Conservation (phyloP, 73 alveolate genomes). For the Symbiodinium pilosum region DNA sequence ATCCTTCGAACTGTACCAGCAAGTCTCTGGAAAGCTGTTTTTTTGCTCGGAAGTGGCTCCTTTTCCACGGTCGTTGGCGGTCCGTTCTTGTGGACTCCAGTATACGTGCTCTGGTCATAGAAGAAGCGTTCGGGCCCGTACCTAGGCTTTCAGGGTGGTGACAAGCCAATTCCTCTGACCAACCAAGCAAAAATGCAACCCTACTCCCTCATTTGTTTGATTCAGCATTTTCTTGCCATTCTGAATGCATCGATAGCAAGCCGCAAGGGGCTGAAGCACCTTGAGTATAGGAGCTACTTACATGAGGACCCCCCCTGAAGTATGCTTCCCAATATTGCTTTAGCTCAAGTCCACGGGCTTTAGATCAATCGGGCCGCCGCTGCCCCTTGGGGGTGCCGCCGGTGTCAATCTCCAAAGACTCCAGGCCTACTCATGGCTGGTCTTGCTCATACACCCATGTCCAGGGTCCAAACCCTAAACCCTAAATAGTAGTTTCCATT, state of each 20-base stretch:
- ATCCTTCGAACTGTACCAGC: background rate
- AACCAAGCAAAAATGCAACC: too few species aligned
- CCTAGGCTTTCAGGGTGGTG: too few species aligned
- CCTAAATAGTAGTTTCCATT: too few species aligned
- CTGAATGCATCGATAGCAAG: too few species aligned
- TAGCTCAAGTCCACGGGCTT: background rate
- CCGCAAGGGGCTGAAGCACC: too few species aligned
- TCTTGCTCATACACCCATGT: too few species aligned
- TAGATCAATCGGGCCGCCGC: background rate
- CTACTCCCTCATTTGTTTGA: too few species aligned
- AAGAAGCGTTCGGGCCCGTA: slow-evolving; percentile 84
- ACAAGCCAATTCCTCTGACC: too few species aligned
- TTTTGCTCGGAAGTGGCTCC: too few species aligned
- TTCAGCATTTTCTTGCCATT: too few species aligned
- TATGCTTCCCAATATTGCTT: background rate
- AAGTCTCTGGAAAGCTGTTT: background rate
- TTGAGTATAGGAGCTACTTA: background rate
- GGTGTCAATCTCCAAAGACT: background rate
- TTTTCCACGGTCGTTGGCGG: slow-evolving; percentile 69
- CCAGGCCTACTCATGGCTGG: too few species aligned
- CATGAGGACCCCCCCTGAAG: background rate
- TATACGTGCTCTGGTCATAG: slow-evolving; percentile 58
- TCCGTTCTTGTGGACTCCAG: slow-evolving; percentile 58
- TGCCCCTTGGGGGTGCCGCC: slow-evolving; percentile 2
- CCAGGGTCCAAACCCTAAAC: too few species aligned